Conservation (phyloP, 2,329 filamentous ascomycete species). For the Cadophora luteo-olivacea region DNA sequence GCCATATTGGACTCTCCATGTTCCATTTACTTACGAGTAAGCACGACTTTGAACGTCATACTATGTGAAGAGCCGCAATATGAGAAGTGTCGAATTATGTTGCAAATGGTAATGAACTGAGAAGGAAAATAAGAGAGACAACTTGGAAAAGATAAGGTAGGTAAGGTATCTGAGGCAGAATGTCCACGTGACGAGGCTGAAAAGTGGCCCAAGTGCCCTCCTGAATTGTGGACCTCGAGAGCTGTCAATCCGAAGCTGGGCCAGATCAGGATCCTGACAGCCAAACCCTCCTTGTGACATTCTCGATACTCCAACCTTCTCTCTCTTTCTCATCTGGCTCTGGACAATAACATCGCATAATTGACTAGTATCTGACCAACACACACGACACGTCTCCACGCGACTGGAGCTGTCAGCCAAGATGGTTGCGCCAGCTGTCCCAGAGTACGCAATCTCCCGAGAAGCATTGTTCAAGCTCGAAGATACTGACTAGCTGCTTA, state of each 20-base stretch:
- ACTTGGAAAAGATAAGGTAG: no score
- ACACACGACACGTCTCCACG: background rate
- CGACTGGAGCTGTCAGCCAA: conserved; percentile 20
- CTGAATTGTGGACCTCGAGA: background rate
- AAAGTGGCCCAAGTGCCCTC: background rate
- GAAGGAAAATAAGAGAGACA: background rate
- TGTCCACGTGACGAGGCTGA: conserved; percentile 22
- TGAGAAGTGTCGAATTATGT: no score
- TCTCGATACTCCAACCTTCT: background rate
- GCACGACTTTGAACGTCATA: no score
- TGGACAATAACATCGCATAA: background rate
- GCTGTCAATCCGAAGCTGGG: conserved; percentile 1
- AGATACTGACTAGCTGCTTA: conserved; percentile 31
- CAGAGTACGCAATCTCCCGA: conserved; percentile 62
- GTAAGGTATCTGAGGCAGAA: no score
- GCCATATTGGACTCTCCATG: no score
- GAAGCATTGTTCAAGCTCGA: background rate
- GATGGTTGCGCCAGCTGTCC: conserved; percentile 68
- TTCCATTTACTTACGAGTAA: no score
- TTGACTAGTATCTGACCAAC: background rate
- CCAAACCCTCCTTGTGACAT: background rate
- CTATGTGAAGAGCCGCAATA: no score
- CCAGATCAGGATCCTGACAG: background rate
- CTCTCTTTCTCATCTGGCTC: background rate
- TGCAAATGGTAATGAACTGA: no score